A percentile compares a stretch with the other conserved stretches of the same genome.
Evolutionary conservation across 106 monocot species (phyloP).

Genomic region (Acorus gramineus): DNA sequence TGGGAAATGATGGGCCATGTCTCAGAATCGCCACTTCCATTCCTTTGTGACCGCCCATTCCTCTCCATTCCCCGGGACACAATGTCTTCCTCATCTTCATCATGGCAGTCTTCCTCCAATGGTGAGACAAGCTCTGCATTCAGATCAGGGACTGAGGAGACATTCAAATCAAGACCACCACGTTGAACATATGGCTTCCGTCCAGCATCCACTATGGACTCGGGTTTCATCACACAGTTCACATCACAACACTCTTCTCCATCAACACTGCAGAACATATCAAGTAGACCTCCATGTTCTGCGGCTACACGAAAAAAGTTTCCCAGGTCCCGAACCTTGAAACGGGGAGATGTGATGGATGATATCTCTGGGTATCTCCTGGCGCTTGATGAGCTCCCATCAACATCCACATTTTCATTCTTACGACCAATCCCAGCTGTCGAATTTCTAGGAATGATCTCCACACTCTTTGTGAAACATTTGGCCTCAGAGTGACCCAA

Average conservation of each 20-base stretch:
- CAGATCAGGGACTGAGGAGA: slow-evolving; percentile 71
- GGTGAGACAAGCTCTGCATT: slow-evolving; percentile 50
- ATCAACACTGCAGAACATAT: slow-evolving; percentile 44
- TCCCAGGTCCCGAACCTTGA: slow-evolving; percentile 77
- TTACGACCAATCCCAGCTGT: too few relatives aligned
- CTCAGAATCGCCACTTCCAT: slow-evolving; percentile 61
- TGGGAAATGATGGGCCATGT: slow-evolving; percentile 27
- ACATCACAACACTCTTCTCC: slow-evolving; percentile 51
- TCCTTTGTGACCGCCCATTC: slow-evolving; percentile 25
- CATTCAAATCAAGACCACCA: slow-evolving; percentile 52
- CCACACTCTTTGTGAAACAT: slow-evolving; percentile 83
- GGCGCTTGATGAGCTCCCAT: slow-evolving; percentile 30
- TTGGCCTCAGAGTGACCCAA: slow-evolving; percentile 83
- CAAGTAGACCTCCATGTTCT: slow-evolving; percentile 56
- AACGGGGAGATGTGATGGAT: slow-evolving; percentile 42
- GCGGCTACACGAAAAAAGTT: slow-evolving; percentile 56
- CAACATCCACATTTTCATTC: slow-evolving; percentile 16
- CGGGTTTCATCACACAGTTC: slow-evolving; percentile 14
- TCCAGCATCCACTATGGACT: slow-evolving; percentile 23
- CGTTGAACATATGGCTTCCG: slow-evolving; percentile 25
- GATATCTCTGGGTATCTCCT: slow-evolving; percentile 31
- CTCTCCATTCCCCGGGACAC: slow-evolving; percentile 22
- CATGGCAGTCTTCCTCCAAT: slow-evolving; percentile 19
- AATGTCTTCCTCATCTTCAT: slow-evolving; percentile 33
- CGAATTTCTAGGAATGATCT: slow-evolving; percentile 42